Base-by-base conservation (phyloP, 768 basidiomycete genomes). In the Rhodocollybia butyracea region DNA sequence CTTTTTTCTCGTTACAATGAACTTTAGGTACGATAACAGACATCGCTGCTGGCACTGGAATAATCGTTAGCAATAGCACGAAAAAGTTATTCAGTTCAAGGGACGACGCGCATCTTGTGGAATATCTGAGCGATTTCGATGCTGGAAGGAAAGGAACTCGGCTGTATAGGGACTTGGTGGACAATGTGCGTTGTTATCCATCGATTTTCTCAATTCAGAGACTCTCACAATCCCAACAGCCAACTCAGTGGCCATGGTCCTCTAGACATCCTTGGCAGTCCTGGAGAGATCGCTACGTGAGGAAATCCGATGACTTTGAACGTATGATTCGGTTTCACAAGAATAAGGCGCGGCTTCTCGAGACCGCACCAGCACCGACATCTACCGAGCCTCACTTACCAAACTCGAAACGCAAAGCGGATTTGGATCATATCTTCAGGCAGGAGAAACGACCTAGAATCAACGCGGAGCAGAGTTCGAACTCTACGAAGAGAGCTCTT, bases 81-180 rank as follows among this genome's bases (percentile, higher is more conserved):
- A n/a, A n/a, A n/a, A n/a, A n/a, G n/a, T n/a, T n/a, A 24, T 50
- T 36, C n/a, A 50, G 19, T 34, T 5, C 31, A 19, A 17, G 11
- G 38, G 48, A 50, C 12, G 48, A 50, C n/a, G 34, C 32, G 13
- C 48, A 50, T 50, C 32, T 50, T 2, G 48, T 50, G 17, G 22
- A 50, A 50, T 50, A 50, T 38, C 19, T 50, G 13, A 22, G 32
- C 3, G 32, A 50, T 11, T 36, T 8, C 15, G 21, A 24, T n/a
- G 8, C 22, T 11, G 21, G 15, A 3, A 36, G 48, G 32, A 50
- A 50, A 36, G 48, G 48, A 10, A 34, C 21, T 8, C 31, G 32
- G 11, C 21, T 50, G 19, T 50, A 36, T 3, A 31, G 38, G 12
- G n/a, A 50, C 5, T 34, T 50, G 11, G 48, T 50, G 22, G 32